Evolutionary conservation across 495 filamentous ascomycete genomes (phyloP).

Genomic region (Penicillium macrosclerotiorum): DNA sequence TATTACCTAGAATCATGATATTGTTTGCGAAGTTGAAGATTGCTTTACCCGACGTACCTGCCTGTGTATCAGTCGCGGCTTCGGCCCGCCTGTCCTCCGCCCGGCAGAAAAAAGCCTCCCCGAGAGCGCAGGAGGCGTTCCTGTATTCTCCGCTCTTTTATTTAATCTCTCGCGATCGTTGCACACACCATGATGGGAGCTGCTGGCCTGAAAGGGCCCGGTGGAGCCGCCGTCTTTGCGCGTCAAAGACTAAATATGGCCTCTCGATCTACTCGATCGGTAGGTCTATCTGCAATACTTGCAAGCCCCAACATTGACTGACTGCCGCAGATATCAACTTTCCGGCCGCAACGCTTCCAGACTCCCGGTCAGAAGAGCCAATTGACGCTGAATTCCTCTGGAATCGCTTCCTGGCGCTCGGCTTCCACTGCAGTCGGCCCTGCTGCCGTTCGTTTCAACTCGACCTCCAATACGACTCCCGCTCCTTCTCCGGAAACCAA

Average conservation of each 20-base stretch:
- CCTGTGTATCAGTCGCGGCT: too few relatives aligned
- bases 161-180: constrained; percentile 6
- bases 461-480: constrained; percentile 29
- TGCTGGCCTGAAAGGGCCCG: constrained; percentile 32
- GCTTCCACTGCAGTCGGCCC: constrained; percentile 19
- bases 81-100: constrained; percentile 22
- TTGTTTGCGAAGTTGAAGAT: not conserved
- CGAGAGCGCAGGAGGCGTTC: constrained; percentile 12
- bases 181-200: constrained; percentile 38
- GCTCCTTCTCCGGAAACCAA: constrained; percentile 15
- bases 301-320: constrained; percentile 19
- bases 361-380: constrained; percentile 20
- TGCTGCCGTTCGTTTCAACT: constrained; percentile 44
- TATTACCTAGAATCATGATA: constrained; percentile 4
- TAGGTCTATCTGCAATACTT: constrained; percentile 22
- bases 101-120: constrained; percentile 43
- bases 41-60: too few relatives aligned
- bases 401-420: constrained; percentile 24
- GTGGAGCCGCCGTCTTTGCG: constrained; percentile 27
- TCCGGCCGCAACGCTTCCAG: constrained; percentile 29
- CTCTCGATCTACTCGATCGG: constrained; percentile 37
- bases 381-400: constrained; percentile 24
- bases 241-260: constrained; percentile 34
- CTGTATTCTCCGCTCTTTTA: constrained; percentile 13
- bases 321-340: constrained; percentile 37